phyloP scores from a whole-genome alignment of 192 early-diverging fungal species.

The Podochytrium sp. region DNA sequence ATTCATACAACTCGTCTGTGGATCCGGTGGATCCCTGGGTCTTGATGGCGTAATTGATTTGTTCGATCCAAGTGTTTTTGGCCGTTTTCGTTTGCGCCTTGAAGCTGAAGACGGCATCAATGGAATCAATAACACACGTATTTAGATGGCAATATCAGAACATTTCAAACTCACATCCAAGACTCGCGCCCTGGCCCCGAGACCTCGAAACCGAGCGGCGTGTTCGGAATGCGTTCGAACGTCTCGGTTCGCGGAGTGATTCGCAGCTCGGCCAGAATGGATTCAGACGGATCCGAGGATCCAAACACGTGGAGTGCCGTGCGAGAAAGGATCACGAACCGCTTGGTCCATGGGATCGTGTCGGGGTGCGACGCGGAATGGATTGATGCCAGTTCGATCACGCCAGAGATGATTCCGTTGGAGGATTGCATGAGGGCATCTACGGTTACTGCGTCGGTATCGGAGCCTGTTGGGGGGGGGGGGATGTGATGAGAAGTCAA shows the following conservation, averaged over 20 bases:
- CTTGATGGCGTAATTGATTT: not conserved
- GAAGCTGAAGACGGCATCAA: not conserved
- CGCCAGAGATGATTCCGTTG: too few species aligned
- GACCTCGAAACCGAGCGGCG: not conserved
- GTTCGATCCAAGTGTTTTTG: not conserved
- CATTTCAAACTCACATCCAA: not conserved
- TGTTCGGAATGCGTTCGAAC: not conserved
- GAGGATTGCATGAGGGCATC: too few species aligned
- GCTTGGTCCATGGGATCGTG: not conserved
- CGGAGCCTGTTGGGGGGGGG: too few species aligned
- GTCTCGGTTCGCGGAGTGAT: not conserved
- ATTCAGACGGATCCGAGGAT: not conserved
- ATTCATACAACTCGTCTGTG: not conserved
- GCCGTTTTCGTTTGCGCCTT: not conserved
- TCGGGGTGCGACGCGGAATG: not conserved
- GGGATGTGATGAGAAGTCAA: too few species aligned
- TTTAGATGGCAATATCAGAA: too few species aligned
- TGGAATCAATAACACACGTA: too few species aligned
- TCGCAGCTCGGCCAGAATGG: not conserved
- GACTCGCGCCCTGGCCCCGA: not conserved
- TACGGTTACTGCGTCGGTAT: too few species aligned
- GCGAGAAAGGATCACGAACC: not conserved
- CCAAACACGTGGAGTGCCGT: not conserved
- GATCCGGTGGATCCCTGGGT: not conserved
- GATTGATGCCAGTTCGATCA: not conserved